These are phyloP conservation scores for Ustilago cynodontis DNA, from an alignment of 1,284 basidiomycete genomes.

Conservation along the genomic window DNA sequence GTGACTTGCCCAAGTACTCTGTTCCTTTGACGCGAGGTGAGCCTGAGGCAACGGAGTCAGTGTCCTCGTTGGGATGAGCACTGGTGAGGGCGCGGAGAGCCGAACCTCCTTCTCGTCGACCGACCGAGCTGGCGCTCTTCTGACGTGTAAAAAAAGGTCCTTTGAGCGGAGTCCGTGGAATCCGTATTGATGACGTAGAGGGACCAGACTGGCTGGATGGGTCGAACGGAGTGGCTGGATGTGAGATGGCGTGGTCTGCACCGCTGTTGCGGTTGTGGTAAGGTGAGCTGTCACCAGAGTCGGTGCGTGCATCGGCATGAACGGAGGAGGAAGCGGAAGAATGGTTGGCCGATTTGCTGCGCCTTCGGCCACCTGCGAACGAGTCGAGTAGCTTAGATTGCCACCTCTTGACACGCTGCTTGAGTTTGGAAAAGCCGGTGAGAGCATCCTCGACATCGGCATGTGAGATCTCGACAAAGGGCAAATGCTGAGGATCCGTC, in stretches of 20 bases:
- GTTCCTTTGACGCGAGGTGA: conserved; percentile 12
- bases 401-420: conserved; percentile 60
- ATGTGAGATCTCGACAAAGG: conserved; percentile 79
- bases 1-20: neutral
- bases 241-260: conserved; percentile 16
- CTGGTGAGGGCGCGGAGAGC: conserved; percentile 29
- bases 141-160: conserved; percentile 47
- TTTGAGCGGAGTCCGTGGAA: conserved; percentile 43
- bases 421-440: conserved; percentile 64
- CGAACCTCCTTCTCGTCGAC: conserved; percentile 34
- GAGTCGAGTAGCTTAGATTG: conserved; percentile 58
- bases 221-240: conserved; percentile 33
- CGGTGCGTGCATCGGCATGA: conserved; percentile 22
- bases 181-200: conserved; percentile 26
- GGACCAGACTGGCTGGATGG: conserved; percentile 31
- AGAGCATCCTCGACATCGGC: conserved; percentile 82
- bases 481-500: conserved; percentile 77
- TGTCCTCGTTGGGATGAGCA: conserved; percentile 22
- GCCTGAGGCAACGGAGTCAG: conserved; percentile 10
- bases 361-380: conserved; percentile 37
- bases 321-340: conserved; percentile 37
- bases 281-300: conserved; percentile 33
- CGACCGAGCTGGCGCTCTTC: conserved; percentile 39
- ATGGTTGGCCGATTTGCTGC: conserved; percentile 38
- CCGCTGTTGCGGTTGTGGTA: conserved; percentile 12